A percentile compares a stretch with the other conserved stretches of the same genome.
These are phyloP conservation scores for Neonectria faginata DNA, from an alignment of 2,329 filamentous ascomycete species.

Conservation along the genomic window DNA sequence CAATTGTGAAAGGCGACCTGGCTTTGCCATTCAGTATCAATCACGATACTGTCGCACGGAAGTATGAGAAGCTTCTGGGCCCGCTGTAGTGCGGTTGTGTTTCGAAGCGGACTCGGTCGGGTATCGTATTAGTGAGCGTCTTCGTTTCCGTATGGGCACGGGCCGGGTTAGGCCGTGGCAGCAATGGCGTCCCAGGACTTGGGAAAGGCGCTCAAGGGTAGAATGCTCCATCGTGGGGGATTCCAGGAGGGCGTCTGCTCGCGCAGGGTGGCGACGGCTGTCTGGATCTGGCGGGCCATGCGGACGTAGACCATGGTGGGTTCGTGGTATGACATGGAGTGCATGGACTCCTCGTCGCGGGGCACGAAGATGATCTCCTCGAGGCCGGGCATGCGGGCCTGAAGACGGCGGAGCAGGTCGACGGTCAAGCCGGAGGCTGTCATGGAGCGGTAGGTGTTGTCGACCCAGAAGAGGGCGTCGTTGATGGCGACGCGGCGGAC, in stretches of 20 bases:
- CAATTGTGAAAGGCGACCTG: neutral
- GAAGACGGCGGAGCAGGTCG: conserved; percentile 55
- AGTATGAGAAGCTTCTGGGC: neutral
- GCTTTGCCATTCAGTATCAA: neutral
- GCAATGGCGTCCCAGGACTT: conserved; percentile 19
- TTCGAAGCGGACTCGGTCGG: neutral
- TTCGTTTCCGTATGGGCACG: neutral
- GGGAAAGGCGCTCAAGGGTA: conserved; percentile 46
- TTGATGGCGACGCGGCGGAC: conserved; percentile 60
- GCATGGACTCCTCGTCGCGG: conserved; percentile 51
- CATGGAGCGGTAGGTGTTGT: conserved; percentile 51
- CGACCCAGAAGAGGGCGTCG: conserved; percentile 57
- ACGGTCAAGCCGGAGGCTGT: conserved; percentile 55
- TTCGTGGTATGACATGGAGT: conserved; percentile 47
- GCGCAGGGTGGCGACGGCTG: conserved; percentile 50
- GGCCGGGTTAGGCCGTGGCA: neutral
- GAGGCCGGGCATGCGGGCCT: conserved; percentile 53
- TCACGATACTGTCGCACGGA: neutral
- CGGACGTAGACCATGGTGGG: conserved; percentile 49
- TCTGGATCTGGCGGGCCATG: conserved; percentile 53
- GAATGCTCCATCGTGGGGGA: conserved; percentile 54
- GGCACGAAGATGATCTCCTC: conserved; percentile 60
- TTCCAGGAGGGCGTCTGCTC: conserved; percentile 48
- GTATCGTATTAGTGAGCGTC: conserved; percentile 3
- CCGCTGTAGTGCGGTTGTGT: neutral